Evolutionary conservation across 169 alveolate genomes (phyloP), one percentile per base, ranked within the genome.

Genomic region (Plasmodium coatneyi): DNA sequence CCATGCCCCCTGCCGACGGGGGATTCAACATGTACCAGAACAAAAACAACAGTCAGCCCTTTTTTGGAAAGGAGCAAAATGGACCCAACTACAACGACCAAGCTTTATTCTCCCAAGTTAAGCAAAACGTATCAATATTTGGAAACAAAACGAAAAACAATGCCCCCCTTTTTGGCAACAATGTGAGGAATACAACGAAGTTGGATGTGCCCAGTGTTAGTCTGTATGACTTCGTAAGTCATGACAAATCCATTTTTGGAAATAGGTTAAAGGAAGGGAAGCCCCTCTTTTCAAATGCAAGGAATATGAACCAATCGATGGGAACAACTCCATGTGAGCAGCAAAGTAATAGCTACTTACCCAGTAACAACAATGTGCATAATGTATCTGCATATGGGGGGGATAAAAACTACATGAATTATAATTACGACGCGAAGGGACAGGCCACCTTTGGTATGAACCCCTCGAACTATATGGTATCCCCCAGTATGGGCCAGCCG

Each of bases 201-300:
- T 71, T 41, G 25, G 89, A 12, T 78, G 16, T 19, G 1, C n/a
- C 22, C 7, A 76, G 46, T 60, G 66, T 87, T 66, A 49, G 93
- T 56, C 46, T 87, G 3, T 56, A 66, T 14, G 93, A 87, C 34
- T 87, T 25, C 78, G 93, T 79, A n/a, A 80, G 93, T 79, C 80
- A 36, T 3, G 93, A 87, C 10, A 87, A 87, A 60, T 78, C 93
- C 16, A 87, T 87, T 56, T 87, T 87, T 87, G 93, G 93, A n/a
- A 87, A 87, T 60, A 52, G 93, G 32, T n/a, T 87, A 25, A 87
- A 60, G 49, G 93, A 87, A 10, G 87, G 93, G 0, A 87, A 87
- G 49, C 71, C 89, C 7, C 93, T 87, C 71, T 87, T 87, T 28
- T 2, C 72, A 25, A 36, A 41, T 56, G 22, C n/a, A 5, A 78